Evolutionary conservation across 306 rosid genomes (phyloP), one percentile per base, ranked within the genome.

Genomic region (Citrullus mucosospermus): DNA sequence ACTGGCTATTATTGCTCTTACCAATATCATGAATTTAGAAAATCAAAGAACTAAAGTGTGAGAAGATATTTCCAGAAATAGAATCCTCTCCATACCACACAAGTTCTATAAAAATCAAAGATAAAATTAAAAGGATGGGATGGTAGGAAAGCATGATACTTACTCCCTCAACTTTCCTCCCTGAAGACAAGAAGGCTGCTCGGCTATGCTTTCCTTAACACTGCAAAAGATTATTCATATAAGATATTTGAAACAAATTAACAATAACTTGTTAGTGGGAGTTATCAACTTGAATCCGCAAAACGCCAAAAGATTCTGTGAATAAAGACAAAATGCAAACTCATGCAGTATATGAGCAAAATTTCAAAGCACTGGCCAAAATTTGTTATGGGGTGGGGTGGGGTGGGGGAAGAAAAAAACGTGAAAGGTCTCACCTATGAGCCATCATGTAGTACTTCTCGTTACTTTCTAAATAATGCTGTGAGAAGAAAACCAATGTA

Each of bases 381-480:
- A 20, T 20, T 22, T 15, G 22, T 15, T 50, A 28, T 1, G 16
- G 60, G 15, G 56, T 12, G 20, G 44, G 15, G 56, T 44, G 20
- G 76, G 57, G 53, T 2, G n/a, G 58, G 44, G n/a, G 55, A 68
- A 72, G 22, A 72, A 50, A 60, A 72, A 72, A 72, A 50, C 22
- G 8, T 72, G 77, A 28, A 70, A 77, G 39, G 2, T 14, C 20
- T 63, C 87, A 96, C 99, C 98, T 93, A 88, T 96, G 99, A 71
- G 99, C 99, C 99, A 96, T 96, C 96, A 86, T 38, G 85, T 96
- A 96, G 89, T 96, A 93, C 87, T 96, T 96, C 87, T 96, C 99
- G 79, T 96, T 96, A 90, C 99, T 96, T 84, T 92, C 99, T 96
- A 88, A 53, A 83, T 96, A 96, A 88, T 96, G 99, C 99, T 96